Evolutionary conservation across 2,329 filamentous ascomycete species (phyloP), one percentile per base, ranked within the genome.

Genomic region (Dactylellina cionopaga): DNA sequence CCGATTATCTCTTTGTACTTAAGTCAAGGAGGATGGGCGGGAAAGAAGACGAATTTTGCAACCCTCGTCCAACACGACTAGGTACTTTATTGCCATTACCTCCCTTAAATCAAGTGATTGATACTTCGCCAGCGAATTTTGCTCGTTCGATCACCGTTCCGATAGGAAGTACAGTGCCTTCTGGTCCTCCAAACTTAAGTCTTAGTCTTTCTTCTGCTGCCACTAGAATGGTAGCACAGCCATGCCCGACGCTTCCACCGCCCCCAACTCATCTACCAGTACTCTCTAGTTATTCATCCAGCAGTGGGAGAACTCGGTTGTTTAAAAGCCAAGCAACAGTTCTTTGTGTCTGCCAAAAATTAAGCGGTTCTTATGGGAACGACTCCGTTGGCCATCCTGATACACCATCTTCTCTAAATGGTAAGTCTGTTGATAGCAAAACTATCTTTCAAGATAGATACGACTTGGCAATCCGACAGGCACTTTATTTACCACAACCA

Each of bases 11-110:
- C 64, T 90, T 89, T 39, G 87, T 89, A 24, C 83, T 85, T 54
- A 88, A 89, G 76, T 86, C 87, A 55, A 86, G 89, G 75, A 84
- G 89, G 75, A 85, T 85, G 3, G 86, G 87, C 56, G 88, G 87
- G 76, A 87, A 90, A 75, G 85, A 85, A 59, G 87, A 89, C 82
- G 85, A 63, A 74, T 15, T 69, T 72, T 68, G 76, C 77, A 43
- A 75, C 79, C 5, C 81, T 82, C 19, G 24, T 15, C 33, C 51
- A 19, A 41, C 68, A 9, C 43, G 68, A 27, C 52, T 52, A 27
- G 60, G 64, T 15, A 65, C 59, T 5, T 44, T 84, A 84, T 68
- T 84, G 88, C 75, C 89, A 90, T 80, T 91, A 88, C 13, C 80
- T 91, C 60, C 90, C 92, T 5, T 96, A 92, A 2, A 92, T 96